Conservation (phyloP, 1,284 basidiomycete genomes). For the Neolentinus lepideus region DNA sequence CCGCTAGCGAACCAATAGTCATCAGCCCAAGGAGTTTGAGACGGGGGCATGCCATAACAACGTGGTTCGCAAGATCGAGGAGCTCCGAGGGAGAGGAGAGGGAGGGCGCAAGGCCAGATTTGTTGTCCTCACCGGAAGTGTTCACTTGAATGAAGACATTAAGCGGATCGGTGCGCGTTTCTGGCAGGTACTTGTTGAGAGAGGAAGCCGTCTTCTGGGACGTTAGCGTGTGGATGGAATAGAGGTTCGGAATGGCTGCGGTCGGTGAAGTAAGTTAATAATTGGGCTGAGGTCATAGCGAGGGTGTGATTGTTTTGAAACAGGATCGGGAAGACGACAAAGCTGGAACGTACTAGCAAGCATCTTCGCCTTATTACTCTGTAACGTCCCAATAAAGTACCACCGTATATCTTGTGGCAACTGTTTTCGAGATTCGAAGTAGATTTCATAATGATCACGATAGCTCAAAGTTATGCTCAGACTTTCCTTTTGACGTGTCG, state of each 20-base stretch:
- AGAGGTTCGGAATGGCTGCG: conserved; percentile 88
- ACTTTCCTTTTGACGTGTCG: conserved; percentile 27
- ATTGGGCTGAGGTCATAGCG: no score
- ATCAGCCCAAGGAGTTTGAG: conserved; percentile 84
- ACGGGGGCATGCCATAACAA: conserved; percentile 70
- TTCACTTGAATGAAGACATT: conserved; percentile 90
- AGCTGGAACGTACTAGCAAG: conserved; percentile 63
- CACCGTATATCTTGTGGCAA: conserved; percentile 82
- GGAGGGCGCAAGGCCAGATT: conserved; percentile 74
- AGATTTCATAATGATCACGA: conserved; percentile 47
- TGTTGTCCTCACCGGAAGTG: conserved; percentile 86
- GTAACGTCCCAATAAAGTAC: conserved; percentile 96
- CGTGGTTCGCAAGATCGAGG: conserved; percentile 60
- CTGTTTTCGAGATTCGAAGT: conserved; percentile 30
- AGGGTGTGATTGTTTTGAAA: no score
- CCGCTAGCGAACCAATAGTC: conserved; percentile 88
- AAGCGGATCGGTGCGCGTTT: conserved; percentile 41
- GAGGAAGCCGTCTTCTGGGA: conserved; percentile 79
- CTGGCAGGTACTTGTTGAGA: conserved; percentile 72
- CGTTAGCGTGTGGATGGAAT: conserved; percentile 87
- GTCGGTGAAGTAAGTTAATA: no score
- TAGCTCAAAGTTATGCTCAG: not conserved
- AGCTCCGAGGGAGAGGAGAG: conserved; percentile 44
- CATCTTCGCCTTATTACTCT: conserved; percentile 92
- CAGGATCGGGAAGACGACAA: no score